These are phyloP conservation scores for Sclerotinia trifoliorum DNA, from an alignment of 2,329 filamentous ascomycete genomes.

Conservation along the genomic window DNA sequence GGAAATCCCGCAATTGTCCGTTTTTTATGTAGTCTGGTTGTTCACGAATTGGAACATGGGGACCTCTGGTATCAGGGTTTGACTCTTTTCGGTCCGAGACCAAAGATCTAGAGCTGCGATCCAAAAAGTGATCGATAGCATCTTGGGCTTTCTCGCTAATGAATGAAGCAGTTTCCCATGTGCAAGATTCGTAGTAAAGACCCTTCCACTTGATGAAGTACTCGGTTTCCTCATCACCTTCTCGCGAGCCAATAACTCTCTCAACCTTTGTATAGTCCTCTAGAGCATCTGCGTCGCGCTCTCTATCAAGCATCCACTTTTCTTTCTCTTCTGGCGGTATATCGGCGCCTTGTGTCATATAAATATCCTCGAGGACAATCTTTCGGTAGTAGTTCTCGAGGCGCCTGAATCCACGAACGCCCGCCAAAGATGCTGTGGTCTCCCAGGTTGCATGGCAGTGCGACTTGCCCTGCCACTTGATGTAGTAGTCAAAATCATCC, in stretches of 20 bases:
- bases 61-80: constrained; percentile 70
- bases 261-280: constrained; percentile 92
- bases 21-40: constrained; percentile 84
- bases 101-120: constrained; percentile 78
- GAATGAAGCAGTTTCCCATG: constrained; percentile 80
- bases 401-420: constrained; percentile 81
- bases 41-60: constrained; percentile 68
- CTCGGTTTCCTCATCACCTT: constrained; percentile 76
- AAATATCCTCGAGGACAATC: constrained; percentile 74
- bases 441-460: constrained; percentile 98
- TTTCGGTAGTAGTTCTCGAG: constrained; percentile 95
- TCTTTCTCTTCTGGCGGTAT: constrained; percentile 82
- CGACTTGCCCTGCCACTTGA: constrained; percentile 97
- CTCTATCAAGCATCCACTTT: constrained; percentile 92
- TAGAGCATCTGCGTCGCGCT: constrained; percentile 83
- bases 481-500: constrained; percentile 84
- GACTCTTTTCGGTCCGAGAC: constrained; percentile 76
- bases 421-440: constrained; percentile 67
- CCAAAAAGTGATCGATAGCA: constrained; percentile 88
- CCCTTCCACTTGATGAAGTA: constrained; percentile 98
- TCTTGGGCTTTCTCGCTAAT: constrained; percentile 78
- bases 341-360: constrained; percentile 70
- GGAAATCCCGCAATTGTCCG: constrained; percentile 87
- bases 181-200: constrained; percentile 88
- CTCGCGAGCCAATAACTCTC: constrained; percentile 80